Evolutionary conservation across 805 yeast genomes (phyloP), one percentile per base, ranked within the genome.

Genomic region (baker's yeast (Saccharomyces cerevisiae)): DNA sequence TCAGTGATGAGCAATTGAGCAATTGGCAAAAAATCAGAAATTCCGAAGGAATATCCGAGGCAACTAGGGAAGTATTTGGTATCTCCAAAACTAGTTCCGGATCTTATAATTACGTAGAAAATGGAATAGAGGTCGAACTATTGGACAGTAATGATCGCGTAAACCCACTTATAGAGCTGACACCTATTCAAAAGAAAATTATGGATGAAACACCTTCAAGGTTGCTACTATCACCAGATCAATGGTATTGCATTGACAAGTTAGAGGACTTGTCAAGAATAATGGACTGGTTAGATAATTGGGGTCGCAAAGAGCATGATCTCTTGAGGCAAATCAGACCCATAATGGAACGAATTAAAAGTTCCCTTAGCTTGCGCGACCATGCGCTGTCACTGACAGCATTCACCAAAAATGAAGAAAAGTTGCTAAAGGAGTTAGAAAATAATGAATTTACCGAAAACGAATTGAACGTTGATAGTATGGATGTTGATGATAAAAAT

Each of bases 161-260:
- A 26, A 58, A 50, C 52, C 51, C 52, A 55, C 30, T 46, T 51
- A 57, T 59, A 49, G 55, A 55, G 28, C 49, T 66, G n/a, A 56
- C 64, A 3, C 68, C 73, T 30, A 57, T 66, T 30, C 83, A 85
- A 62, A 72, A 88, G 48, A 89, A 87, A 64, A 60, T 81, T 14
- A 70, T 85, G 24, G 95, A 86, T 61, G 96, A 88, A 63, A 71
- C 75, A 1, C 80, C 84, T 1, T 80, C 77, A 53, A 79, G 82
- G 5, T 64, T 88, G 24, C 59, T 83, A 9, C 69, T 76, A 13
- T 74, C 79, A 47, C 62, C 58, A 10, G 57, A 69, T 4, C 79
- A 80, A 41, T 90, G 97, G 97, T 79, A 85, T 53, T 87, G 69
- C 60, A 79, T 82, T 59, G 96, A 89, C 59, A 71, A 65, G 1